Evolutionary conservation across 805 yeast species (phyloP).

Genomic region (Candida jianshihensis): DNA sequence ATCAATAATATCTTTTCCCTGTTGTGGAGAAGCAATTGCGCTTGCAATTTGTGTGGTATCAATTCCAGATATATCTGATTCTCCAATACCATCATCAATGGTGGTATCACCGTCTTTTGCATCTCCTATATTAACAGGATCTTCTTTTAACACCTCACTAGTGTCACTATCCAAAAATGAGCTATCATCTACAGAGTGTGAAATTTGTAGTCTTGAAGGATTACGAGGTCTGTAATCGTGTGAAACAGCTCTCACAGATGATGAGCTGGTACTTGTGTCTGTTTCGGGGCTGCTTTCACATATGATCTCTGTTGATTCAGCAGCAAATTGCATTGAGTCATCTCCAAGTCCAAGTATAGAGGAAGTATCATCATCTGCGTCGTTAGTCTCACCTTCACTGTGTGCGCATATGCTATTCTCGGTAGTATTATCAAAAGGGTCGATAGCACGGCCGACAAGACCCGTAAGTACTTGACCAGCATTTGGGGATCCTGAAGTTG

Average conservation of each 20-base stretch:
- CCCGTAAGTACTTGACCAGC: not conserved
- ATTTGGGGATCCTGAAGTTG: not conserved
- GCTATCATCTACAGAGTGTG: not conserved
- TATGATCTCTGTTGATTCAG: not conserved
- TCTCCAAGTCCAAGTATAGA: not conserved
- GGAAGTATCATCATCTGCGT: not conserved
- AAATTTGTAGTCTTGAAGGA: not conserved
- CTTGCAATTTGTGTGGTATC: not conserved
- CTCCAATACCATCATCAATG: not conserved
- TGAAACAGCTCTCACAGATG: not conserved
- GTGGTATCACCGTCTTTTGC: too few species aligned
- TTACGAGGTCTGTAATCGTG: not conserved
- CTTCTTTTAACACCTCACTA: too few species aligned
- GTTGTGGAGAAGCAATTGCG: not conserved
- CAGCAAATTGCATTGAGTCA: not conserved
- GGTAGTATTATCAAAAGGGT: not conserved
- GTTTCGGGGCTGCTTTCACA: too few species aligned
- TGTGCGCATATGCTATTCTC: not conserved
- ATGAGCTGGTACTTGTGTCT: too few species aligned
- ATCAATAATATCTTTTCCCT: too few species aligned
- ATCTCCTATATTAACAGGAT: too few species aligned
- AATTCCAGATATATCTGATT: too few species aligned
- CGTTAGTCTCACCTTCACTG: not conserved
- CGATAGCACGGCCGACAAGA: not conserved
- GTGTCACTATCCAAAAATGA: too few species aligned